Evolutionary conservation across 202 grass and related monocot species (phyloP).

Genomic region (Panicum virgatum): DNA sequence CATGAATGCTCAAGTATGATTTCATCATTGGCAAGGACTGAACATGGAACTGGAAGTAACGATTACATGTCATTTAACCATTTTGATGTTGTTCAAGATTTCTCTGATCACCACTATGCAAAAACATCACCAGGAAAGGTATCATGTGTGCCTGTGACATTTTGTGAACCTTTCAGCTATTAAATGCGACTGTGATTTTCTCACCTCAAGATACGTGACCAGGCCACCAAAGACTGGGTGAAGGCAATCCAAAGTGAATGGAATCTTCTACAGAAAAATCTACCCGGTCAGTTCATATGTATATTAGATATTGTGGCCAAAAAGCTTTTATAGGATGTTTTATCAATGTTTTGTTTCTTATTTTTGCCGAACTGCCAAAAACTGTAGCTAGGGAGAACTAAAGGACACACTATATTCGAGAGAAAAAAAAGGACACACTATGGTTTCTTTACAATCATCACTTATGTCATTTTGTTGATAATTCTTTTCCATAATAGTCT

Average conservation of each 20-base stretch:
- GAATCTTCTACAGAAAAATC: conserved; percentile 78
- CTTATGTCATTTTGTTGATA: not conserved
- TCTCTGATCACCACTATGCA: conserved; percentile 82
- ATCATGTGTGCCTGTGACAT: conserved; percentile 2
- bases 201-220: conserved; percentile 25
- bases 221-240: conserved; percentile 76
- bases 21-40: conserved; percentile 12
- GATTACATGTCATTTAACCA: conserved; percentile 55
- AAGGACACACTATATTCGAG: not conserved
- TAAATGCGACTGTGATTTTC: conserved; percentile 16
- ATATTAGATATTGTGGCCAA: not conserved
- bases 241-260: conserved; percentile 86
- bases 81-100: conserved; percentile 82
- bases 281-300: conserved; percentile 62
- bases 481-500: conserved; percentile 1
- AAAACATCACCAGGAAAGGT: conserved; percentile 56
- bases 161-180: conserved; percentile 11
- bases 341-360: not conserved
- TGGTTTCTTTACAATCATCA: not conserved
- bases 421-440: no score
- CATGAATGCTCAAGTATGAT: conserved; percentile 42
- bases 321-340: not conserved
- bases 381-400: not conserved
- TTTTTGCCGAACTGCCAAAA: not conserved
- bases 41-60: conserved; percentile 29